Evolutionary conservation across 305 asterid species (phyloP).

Genomic region (Lippia alba): DNA sequence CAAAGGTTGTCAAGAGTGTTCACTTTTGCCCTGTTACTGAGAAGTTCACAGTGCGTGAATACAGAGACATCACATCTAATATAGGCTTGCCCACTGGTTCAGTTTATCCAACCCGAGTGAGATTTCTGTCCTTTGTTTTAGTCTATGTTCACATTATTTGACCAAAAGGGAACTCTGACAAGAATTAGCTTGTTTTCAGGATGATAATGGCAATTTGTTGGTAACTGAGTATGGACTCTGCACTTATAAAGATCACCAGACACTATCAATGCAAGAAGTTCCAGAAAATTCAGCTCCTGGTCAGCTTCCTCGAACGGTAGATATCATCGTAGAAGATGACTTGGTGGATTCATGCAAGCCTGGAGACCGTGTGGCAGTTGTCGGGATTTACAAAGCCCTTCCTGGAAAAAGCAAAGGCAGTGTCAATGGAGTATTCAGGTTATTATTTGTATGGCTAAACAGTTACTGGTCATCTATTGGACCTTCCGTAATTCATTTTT

Average conservation of each 20-base stretch:
- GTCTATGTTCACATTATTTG: constrained; percentile 20
- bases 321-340: constrained; percentile 90
- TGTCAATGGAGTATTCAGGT: constrained; percentile 99
- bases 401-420: constrained; percentile 92
- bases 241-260: constrained; percentile 91
- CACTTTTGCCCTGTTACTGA: constrained; percentile 88
- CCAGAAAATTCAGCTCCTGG: constrained; percentile 99
- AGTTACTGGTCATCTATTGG: constrained; percentile 17
- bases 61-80: constrained; percentile 92
- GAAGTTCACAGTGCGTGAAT: constrained; percentile 80
- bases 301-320: constrained; percentile 95
- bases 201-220: constrained; percentile 89
- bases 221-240: constrained; percentile 96
- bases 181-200: constrained; percentile 51
- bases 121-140: constrained; percentile 25
- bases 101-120: constrained; percentile 93
- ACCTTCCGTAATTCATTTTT: not conserved
- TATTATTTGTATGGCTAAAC: constrained; percentile 17
- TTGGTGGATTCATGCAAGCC: constrained; percentile 97
- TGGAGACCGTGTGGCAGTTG: constrained; percentile 94
- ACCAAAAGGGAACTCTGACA: constrained; percentile 23
- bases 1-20: constrained; percentile 97
- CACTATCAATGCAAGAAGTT: constrained; percentile 94
- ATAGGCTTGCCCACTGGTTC: constrained; percentile 97
- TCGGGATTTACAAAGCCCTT: constrained; percentile 95